Percentiles rank a stretch among this genome's conserved stretches.
Conservation (phyloP, 495 filamentous ascomycete genomes). For the Sordaria brevicollis region DNA sequence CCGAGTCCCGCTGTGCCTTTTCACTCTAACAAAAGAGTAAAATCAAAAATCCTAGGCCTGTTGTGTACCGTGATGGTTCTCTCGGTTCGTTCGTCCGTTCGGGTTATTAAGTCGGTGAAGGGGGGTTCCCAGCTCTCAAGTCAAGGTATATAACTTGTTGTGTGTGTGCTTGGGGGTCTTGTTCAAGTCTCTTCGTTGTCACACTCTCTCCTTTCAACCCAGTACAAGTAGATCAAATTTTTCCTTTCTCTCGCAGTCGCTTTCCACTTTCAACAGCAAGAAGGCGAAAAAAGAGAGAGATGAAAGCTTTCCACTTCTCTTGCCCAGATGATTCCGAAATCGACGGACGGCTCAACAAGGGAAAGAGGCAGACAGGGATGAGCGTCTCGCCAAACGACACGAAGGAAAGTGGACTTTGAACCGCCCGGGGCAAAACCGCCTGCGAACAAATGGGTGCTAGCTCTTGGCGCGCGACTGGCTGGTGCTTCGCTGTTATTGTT, state of each 20-base stretch:
- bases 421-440: slow-evolving; percentile 2
- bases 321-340: background rate
- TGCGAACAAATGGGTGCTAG: slow-evolving; percentile 4
- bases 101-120: background rate
- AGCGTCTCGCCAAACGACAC: background rate
- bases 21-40: background rate
- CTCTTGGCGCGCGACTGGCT: slow-evolving; percentile 14
- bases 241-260: background rate
- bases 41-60: background rate
- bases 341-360: background rate
- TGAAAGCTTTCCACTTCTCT: slow-evolving; percentile 3
- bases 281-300: slow-evolving; percentile 2
- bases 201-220: background rate
- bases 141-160: background rate
- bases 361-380: slow-evolving; percentile 8
- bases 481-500: slow-evolving; percentile 11
- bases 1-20: background rate
- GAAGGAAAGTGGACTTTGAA: background rate
- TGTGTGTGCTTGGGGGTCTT: background rate
- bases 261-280: background rate
- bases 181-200: background rate
- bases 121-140: background rate
- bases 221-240: background rate
- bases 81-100: background rate
- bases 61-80: background rate